Evolutionary conservation across 306 rosid genomes (phyloP), one percentile per base, ranked within the genome.

Genomic region (Vicia faba): DNA sequence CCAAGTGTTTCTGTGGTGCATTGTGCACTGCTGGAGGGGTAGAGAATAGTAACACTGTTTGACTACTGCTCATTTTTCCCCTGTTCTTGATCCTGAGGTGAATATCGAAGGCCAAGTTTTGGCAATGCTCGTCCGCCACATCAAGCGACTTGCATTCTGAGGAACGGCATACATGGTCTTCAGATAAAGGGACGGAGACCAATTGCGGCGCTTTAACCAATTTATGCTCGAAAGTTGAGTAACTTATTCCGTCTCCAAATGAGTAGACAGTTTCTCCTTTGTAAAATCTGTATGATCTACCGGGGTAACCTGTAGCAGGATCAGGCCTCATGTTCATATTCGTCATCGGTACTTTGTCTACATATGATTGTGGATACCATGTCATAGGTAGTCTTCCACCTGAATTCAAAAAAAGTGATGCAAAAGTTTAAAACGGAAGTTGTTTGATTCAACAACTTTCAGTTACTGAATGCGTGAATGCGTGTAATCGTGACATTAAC

Each of bases 331-430:
- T 95, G 85, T 85, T 95, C 97, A 95, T 95, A 75, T 86, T 80
- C 11, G 90, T 88, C 99, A 95, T 95, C 58, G 97, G 92, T 8
- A 90, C 96, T 48, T 87, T 85, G 58, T 85, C 95, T 46, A 79
- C 83, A 49, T 83, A 95, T 8, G 97, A 80, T 76, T 90, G 88
- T 35, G 99, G 99, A 66, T 95, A 95, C 99, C 99, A 95, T 49
- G 99, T 90, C 76, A 95, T 86, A 2, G 99, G 97, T 54, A 95
- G 72, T 72, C 95, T 88, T 71, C 99, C 99, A 82, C 96, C 97
- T 90, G 79, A 50, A 71, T 33, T 33, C 5, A 33, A 7, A 33
- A 33, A 33, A 7, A 7, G 38, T 33, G 38, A 33, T 33, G 38
- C 38, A 33, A 5, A 7, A 25, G 38, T 55, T 26, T 55, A 26